Percentiles rank a stretch among this genome's conserved stretches.
phyloP scores from a whole-genome alignment of 2,329 filamentous ascomycete genomes.

The Teratosphaeria gauchensis region DNA sequence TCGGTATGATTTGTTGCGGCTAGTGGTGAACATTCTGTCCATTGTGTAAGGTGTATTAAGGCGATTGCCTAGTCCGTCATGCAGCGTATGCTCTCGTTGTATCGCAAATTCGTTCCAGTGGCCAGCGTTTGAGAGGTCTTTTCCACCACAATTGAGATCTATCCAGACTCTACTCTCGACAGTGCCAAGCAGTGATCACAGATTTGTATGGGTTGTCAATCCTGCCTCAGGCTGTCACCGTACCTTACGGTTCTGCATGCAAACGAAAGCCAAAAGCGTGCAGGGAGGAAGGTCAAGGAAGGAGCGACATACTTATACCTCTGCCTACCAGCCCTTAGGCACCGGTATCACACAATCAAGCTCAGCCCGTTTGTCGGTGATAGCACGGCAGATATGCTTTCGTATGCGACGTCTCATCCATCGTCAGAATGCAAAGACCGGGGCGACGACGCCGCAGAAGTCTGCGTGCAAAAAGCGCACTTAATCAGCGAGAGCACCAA shows the following conservation, averaged over 20 bases:
- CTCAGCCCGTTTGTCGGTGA: neutral
- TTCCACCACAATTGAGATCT: no score
- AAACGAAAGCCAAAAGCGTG: neutral
- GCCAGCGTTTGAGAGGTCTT: no score
- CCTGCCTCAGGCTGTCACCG: neutral
- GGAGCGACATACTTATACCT: neutral
- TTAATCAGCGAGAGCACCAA: neutral
- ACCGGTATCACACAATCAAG: neutral
- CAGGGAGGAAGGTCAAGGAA: neutral
- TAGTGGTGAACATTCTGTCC: slow-evolving; percentile 20
- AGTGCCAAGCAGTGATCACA: neutral
- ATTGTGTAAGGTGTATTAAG: neutral
- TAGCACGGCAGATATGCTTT: neutral
- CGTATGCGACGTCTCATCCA: neutral
- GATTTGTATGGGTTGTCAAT: neutral
- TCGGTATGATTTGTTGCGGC: slow-evolving; percentile 22
- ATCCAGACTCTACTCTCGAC: neutral
- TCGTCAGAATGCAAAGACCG: neutral
- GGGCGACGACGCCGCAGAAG: neutral
- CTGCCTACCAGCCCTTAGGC: slow-evolving; percentile 1
- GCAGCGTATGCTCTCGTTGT: neutral
- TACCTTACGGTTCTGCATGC: neutral
- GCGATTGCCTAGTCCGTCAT: neutral
- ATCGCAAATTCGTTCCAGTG: no score
- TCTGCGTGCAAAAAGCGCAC: neutral